Evolutionary conservation across 306 rosid genomes (phyloP).

Genomic region (Acmispon strigosus): DNA sequence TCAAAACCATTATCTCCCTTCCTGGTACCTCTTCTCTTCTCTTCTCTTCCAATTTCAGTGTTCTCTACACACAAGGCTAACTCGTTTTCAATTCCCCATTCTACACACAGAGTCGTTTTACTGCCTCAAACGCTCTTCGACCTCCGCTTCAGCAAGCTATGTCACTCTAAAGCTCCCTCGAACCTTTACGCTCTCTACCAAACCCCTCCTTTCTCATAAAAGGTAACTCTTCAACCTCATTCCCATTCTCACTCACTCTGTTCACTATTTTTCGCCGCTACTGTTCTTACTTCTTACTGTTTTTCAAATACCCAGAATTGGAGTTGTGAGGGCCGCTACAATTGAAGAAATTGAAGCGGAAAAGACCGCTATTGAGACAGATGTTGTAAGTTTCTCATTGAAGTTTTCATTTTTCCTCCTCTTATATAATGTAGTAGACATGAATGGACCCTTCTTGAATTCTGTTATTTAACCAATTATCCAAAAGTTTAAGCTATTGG

Average conservation of each 20-base stretch:
- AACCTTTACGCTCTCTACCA: constrained; percentile 27
- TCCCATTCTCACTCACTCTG: neutral
- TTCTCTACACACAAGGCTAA: neutral
- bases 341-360: constrained; percentile 98
- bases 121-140: constrained; percentile 45
- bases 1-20: constrained; percentile 30
- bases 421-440: neutral
- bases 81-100: neutral
- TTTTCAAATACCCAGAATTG: constrained; percentile 27
- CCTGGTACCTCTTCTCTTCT: constrained; percentile 14
- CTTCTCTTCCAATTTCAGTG: neutral
- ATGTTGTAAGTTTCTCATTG: constrained; percentile 48
- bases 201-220: constrained; percentile 21
- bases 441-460: neutral
- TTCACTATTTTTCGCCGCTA: neutral
- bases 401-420: neutral
- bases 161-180: constrained; percentile 31
- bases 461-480: neutral
- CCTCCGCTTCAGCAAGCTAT: constrained; percentile 45
- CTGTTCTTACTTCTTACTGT: neutral
- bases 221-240: constrained; percentile 30
- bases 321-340: constrained; percentile 68
- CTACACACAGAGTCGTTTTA: constrained; percentile 30
- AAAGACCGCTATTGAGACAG: constrained; percentile 64
- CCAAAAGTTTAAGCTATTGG: too few relatives aligned